Percentiles rank a stretch among this genome's conserved stretches.
These are phyloP conservation scores for Calocybe cyanea DNA, from an alignment of 768 basidiomycete genomes.

Conservation along the genomic window DNA sequence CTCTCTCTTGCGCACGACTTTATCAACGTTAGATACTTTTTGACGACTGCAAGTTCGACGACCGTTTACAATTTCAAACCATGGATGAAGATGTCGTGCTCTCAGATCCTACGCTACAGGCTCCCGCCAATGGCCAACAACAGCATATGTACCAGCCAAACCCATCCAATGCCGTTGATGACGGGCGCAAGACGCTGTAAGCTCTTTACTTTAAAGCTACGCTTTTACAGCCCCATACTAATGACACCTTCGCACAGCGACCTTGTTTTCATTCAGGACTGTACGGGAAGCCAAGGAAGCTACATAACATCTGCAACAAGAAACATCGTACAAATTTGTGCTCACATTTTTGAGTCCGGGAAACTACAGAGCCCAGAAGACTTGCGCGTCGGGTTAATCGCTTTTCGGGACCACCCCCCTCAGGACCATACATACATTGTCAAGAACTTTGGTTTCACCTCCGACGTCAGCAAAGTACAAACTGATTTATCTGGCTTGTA, in stretches of 20 bases:
- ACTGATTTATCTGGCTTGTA: constrained; percentile 79
- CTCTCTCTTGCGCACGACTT: no score
- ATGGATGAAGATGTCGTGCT: constrained; percentile 87
- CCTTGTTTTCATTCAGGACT: constrained; percentile 93
- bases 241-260: constrained; percentile 48
- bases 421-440: constrained; percentile 95
- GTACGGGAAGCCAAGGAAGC: constrained; percentile 87
- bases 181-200: constrained; percentile 71
- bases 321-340: constrained; percentile 95
- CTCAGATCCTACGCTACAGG: constrained; percentile 35
- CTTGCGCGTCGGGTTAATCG: constrained; percentile 87
- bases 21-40: no score
- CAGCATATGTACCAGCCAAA: constrained; percentile 23
- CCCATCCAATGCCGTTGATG: constrained; percentile 22
- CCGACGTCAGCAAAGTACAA: constrained; percentile 85
- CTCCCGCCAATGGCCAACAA: constrained; percentile 32
- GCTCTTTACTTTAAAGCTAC: constrained; percentile 24
- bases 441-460: constrained; percentile 93
- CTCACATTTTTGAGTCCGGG: constrained; percentile 91
- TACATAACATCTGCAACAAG: constrained; percentile 93
- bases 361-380: constrained; percentile 85
- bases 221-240: no score
- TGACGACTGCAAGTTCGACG: no score
- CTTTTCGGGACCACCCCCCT: constrained; percentile 95
- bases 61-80: constrained; percentile 15